phyloP scores from a whole-genome alignment of 371 early-diverging fungal genomes.

The Entomophthora muscae region DNA sequence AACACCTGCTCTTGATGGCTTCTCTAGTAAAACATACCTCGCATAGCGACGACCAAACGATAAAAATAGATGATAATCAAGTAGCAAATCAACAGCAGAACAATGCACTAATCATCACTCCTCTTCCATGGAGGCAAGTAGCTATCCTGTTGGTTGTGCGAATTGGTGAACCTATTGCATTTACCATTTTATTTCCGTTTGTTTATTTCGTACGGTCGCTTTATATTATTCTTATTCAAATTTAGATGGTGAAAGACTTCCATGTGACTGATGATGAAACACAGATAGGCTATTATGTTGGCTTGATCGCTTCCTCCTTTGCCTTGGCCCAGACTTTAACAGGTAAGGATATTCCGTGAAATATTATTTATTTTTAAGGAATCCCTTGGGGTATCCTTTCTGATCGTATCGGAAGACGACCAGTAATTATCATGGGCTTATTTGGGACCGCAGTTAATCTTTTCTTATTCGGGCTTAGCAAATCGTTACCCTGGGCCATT shows the following conservation, averaged over 20 bases:
- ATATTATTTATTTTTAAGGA: constrained; percentile 2
- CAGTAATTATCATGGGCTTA: constrained; percentile 61
- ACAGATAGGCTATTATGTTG: constrained; percentile 45
- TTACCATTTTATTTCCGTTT: constrained; percentile 38
- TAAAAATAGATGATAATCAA: too few relatives aligned
- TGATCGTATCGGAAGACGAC: constrained; percentile 53
- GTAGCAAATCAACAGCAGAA: too few relatives aligned
- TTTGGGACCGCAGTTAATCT: constrained; percentile 46
- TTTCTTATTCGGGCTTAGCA: constrained; percentile 54
- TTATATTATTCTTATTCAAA: background rate
- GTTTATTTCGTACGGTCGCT: constrained; percentile 20
- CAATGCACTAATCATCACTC: constrained; percentile 13
- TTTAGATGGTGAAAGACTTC: constrained; percentile 38
- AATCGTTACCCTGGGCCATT: constrained; percentile 44
- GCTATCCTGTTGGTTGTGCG: constrained; percentile 35
- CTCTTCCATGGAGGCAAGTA: constrained; percentile 32
- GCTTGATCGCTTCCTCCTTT: constrained; percentile 38
- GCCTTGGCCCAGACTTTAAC: constrained; percentile 38
- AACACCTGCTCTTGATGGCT: too few relatives aligned
- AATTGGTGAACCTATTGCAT: constrained; percentile 39
- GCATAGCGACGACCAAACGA: too few relatives aligned
- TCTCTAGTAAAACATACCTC: too few relatives aligned
- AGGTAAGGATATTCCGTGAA: constrained; percentile 11
- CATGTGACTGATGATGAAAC: constrained; percentile 26
- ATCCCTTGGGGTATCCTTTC: constrained; percentile 34